Conservation (phyloP, 1,284 basidiomycete species). For the Ustilago trichophora region DNA sequence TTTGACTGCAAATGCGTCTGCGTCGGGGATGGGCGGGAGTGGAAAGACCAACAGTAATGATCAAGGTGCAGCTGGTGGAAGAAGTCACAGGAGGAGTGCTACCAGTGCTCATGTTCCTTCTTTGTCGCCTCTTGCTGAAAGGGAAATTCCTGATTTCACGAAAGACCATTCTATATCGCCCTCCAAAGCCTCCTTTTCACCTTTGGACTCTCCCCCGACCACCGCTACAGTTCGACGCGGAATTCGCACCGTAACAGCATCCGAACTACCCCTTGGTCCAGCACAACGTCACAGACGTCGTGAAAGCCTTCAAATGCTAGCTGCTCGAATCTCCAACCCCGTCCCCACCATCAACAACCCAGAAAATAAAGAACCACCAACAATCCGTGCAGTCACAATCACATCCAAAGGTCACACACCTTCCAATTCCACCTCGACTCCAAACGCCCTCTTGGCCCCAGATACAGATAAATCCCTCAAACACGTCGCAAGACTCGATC, state of each 20-base stretch:
- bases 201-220: background rate
- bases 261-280: conserved; percentile 31
- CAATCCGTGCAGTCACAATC: conserved; percentile 10
- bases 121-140: conserved; percentile 37
- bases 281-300: conserved; percentile 35
- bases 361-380: background rate
- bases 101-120: conserved; percentile 33
- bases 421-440: too few species aligned
- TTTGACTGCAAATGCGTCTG: too few species aligned
- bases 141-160: conserved; percentile 14
- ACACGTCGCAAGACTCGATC: conserved; percentile 20
- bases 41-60: too few species aligned
- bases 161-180: too few species aligned
- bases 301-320: conserved; percentile 42
- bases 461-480: too few species aligned
- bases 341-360: too few species aligned
- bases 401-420: conserved; percentile 34
- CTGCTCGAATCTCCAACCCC: conserved; percentile 42
- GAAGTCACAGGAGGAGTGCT: conserved; percentile 29
- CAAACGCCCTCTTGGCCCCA: too few species aligned
- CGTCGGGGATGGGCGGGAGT: background rate
- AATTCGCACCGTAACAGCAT: conserved; percentile 32
- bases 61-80: too few species aligned
- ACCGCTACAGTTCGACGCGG: too few species aligned
- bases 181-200: background rate